Evolutionary conservation across 2,329 filamentous ascomycete species (phyloP), one percentile per base, ranked within the genome.

Genomic region (Geosmithia morbida): DNA sequence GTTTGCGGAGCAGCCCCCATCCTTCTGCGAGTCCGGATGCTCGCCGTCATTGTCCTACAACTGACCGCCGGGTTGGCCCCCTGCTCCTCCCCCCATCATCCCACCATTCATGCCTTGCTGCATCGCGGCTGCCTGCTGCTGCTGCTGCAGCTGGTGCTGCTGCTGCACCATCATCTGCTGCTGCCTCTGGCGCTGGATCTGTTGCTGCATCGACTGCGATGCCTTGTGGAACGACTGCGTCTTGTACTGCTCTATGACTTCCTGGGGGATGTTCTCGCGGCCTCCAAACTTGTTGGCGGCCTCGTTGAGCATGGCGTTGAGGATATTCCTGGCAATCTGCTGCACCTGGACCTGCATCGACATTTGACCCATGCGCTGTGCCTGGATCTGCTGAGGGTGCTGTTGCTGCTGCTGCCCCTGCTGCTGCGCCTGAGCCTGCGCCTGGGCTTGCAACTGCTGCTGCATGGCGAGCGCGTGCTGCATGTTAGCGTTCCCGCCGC

Each of bases 71-170:
- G 33, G 33, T 37, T 26, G 22, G 8, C 22, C 22, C 22, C 37
- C 14, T 13, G 17, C 14, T 13, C 37, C 17, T 17, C 8, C 39
- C 17, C 67, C 68, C 70, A 74, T 73, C 68, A 77, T 76, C 22
- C 68, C 66, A 47, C 69, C 66, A 67, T 77, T 75, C 7, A 44
- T 44, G 11, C 43, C 43, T 16, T 69, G 69, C 49, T 74, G 70
- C 65, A 76, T 69, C 30, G 63, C 61, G 46, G 61, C 61, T 52
- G 68, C 63, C 52, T 68, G 64, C 45, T 59, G 56, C 37, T 62
- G 55, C 48, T 66, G 62, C 46, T 62, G 61, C 44, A 60, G 52
- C 37, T 57, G 54, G 29, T 53, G 51, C 41, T 46, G 41, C 29
- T 57, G 55, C n/a, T 57, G 54, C n/a, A 61, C 56, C 20, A 61